A percentile compares a stretch with the other conserved stretches of the same genome.
Evolutionary conservation across 352 stramenopile genomes (phyloP).

Genomic region (Globisporangium echinulatum): DNA sequence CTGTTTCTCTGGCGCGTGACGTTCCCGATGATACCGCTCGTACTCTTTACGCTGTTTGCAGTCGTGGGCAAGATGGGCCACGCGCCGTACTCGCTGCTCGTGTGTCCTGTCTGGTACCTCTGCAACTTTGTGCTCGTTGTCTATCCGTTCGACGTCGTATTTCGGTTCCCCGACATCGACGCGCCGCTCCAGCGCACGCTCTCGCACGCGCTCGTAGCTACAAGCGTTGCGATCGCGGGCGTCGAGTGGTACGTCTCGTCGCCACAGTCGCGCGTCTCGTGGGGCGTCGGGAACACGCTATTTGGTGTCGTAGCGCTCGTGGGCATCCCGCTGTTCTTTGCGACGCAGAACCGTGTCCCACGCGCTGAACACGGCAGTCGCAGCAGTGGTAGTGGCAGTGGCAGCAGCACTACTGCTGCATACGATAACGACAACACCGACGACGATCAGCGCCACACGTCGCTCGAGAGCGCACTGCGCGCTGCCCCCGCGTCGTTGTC

Average conservation of each 20-base stretch:
- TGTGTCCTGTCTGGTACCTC: constrained; percentile 75
- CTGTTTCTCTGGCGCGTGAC: constrained; percentile 74
- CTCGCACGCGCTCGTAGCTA: constrained; percentile 42
- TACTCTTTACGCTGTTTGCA: constrained; percentile 60
- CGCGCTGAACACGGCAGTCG: constrained; percentile 22
- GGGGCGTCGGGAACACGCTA: constrained; percentile 75
- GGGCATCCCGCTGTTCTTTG: constrained; percentile 68
- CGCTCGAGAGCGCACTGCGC: neutral
- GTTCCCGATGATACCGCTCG: constrained; percentile 73
- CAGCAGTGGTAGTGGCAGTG: neutral
- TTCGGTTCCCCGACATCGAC: constrained; percentile 47
- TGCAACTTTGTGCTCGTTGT: constrained; percentile 64
- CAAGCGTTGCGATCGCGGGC: constrained; percentile 40
- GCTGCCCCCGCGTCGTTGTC: too few relatives aligned
- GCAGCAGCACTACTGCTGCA: neutral
- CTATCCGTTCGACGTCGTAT: constrained; percentile 73
- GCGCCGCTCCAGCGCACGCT: constrained; percentile 23
- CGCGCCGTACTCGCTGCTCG: constrained; percentile 57
- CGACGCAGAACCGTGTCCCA: constrained; percentile 39
- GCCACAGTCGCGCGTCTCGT: constrained; percentile 44
- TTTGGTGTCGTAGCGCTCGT: constrained; percentile 65
- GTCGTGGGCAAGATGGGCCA: constrained; percentile 61
- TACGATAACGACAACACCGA: neutral
- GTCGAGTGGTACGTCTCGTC: constrained; percentile 70
- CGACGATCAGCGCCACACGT: neutral